Conservation (phyloP, 495 filamentous ascomycete species). For the Annulohypoxylon moriforme region DNA sequence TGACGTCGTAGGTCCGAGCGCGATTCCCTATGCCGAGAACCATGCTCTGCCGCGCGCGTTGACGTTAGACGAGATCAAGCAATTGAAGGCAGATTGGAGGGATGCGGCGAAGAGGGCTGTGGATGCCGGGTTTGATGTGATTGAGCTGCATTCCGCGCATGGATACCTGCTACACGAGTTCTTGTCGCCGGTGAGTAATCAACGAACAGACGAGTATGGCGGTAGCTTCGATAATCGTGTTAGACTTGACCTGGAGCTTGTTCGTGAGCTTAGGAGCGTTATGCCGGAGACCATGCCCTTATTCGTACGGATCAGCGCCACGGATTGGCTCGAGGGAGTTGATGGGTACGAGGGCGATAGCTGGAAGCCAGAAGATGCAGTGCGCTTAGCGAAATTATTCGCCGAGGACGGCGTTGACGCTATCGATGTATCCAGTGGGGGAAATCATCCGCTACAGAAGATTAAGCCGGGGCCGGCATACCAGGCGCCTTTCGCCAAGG, state of each 20-base stretch:
- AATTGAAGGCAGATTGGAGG: constrained; percentile 61
- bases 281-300: constrained; percentile 69
- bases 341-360: constrained; percentile 54
- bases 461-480: constrained; percentile 68
- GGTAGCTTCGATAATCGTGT: constrained; percentile 67
- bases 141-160: constrained; percentile 64
- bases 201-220: constrained; percentile 69
- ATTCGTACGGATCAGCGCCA: constrained; percentile 71
- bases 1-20: constrained; percentile 68
- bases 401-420: constrained; percentile 69
- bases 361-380: constrained; percentile 67
- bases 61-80: constrained; percentile 62
- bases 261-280: constrained; percentile 54
- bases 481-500: constrained; percentile 66
- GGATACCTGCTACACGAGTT: constrained; percentile 74
- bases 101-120: constrained; percentile 64
- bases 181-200: constrained; percentile 66
- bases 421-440: constrained; percentile 72
- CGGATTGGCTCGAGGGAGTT: constrained; percentile 70
- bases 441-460: constrained; percentile 67
- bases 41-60: constrained; percentile 60
- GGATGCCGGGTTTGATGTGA: constrained; percentile 65
- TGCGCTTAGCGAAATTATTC: constrained; percentile 63
- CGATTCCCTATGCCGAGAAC: constrained; percentile 49
- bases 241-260: constrained; percentile 63